A percentile compares a stretch with the other conserved stretches of the same genome.
These are phyloP conservation scores for Mucor lusitanicus DNA, from an alignment of 371 early-diverging fungal genomes.

Conservation along the genomic window DNA sequence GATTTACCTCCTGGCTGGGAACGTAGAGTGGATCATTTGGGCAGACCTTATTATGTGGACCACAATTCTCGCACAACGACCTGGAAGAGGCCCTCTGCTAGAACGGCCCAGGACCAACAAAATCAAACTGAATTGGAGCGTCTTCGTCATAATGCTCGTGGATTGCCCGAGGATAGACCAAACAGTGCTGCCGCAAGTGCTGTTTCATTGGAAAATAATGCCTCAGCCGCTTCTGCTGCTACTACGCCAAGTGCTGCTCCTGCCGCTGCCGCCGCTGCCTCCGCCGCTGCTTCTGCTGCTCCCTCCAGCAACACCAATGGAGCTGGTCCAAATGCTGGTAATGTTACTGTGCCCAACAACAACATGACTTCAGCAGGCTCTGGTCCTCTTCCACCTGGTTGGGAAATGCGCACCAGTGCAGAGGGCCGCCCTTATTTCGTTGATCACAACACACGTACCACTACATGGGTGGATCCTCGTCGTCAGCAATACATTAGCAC, in stretches of 20 bases:
- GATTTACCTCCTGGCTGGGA: conserved; percentile 64
- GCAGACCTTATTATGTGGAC: conserved; percentile 75
- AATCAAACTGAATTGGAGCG: conserved; percentile 74
- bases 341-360: conserved; percentile 47
- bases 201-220: conserved; percentile 5
- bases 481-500: conserved; percentile 68
- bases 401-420: conserved; percentile 87
- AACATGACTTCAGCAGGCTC: conserved; percentile 70
- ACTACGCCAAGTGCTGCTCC: background rate
- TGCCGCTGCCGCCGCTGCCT: background rate
- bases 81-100: conserved; percentile 68
- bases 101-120: conserved; percentile 56
- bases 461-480: conserved; percentile 95
- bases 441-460: conserved; percentile 97
- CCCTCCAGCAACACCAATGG: background rate
- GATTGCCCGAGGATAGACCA: conserved; percentile 71
- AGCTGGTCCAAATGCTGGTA: background rate
- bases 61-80: conserved; percentile 74
- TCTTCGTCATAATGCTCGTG: conserved; percentile 77
- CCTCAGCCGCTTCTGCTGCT: background rate
- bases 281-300: background rate
- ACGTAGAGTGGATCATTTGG: conserved; percentile 67
- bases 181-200: conserved; percentile 12
- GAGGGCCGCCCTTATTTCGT: conserved; percentile 97
- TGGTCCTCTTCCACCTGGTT: conserved; percentile 93